These are phyloP conservation scores for Chytriomyces confervae DNA, from an alignment of 192 early-diverging fungal species.

Conservation along the genomic window DNA sequence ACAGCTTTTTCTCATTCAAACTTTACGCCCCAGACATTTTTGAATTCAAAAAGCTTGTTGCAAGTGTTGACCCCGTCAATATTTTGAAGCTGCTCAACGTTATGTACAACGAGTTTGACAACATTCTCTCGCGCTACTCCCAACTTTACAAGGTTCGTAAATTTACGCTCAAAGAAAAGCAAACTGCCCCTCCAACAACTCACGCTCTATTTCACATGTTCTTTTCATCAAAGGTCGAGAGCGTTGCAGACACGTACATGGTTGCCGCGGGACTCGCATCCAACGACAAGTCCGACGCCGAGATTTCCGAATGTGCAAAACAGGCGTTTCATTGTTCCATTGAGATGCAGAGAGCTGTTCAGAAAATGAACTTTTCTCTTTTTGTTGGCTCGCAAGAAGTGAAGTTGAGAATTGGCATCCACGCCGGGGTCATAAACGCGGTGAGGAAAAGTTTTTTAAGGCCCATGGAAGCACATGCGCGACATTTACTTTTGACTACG, in stretches of 20 bases:
- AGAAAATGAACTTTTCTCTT: background rate
- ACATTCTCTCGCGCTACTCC: constrained; percentile 9
- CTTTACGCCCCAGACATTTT: background rate
- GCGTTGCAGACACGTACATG: constrained; percentile 34
- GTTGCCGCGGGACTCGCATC: constrained; percentile 33
- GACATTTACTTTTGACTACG: background rate
- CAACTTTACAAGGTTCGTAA: constrained; percentile 19
- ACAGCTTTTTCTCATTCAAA: background rate
- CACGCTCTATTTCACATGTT: background rate
- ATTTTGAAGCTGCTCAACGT: constrained; percentile 25
- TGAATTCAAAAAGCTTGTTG: constrained; percentile 26
- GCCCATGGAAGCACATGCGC: background rate
- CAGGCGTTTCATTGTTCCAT: constrained; percentile 17
- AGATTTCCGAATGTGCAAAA: constrained; percentile 10
- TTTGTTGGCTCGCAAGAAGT: constrained; percentile 29
- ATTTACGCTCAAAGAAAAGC: background rate
- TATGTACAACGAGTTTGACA: constrained; percentile 29
- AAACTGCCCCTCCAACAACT: background rate
- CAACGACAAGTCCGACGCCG: background rate
- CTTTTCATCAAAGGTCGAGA: constrained; percentile 3
- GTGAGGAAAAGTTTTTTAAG: background rate
- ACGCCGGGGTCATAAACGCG: constrained; percentile 41
- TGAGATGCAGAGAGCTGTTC: constrained; percentile 14
- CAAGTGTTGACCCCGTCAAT: background rate
- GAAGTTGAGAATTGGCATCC: constrained; percentile 42